Evolutionary conservation across 2,329 filamentous ascomycete species (phyloP).

Genomic region (Apiospora malaysiana): DNA sequence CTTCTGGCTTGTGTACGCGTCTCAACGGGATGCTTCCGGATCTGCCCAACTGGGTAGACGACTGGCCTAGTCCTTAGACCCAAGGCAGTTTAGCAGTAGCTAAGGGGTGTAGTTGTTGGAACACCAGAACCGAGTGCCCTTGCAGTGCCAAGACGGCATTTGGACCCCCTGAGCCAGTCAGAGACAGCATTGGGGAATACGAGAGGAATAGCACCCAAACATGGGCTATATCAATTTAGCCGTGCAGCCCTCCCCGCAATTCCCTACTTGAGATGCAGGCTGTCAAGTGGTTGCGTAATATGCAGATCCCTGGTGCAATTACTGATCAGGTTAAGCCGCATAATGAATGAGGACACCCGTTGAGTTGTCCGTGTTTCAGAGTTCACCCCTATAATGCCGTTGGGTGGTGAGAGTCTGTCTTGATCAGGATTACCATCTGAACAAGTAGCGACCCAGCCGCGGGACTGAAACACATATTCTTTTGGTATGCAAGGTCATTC

Average conservation of each 20-base stretch:
- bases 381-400: background rate
- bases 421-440: background rate
- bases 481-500: background rate
- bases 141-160: slow-evolving; percentile 19
- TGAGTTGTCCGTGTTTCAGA: background rate
- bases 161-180: background rate
- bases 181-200: slow-evolving; percentile 2
- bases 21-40: background rate
- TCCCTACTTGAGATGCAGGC: background rate
- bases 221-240: slow-evolving; percentile 1
- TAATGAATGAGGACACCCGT: background rate
- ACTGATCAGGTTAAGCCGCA: slow-evolving; percentile 1
- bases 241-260: background rate
- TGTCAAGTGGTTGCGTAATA: background rate
- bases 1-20: background rate
- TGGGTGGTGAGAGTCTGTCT: too few species aligned
- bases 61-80: background rate
- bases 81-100: background rate
- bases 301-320: background rate
- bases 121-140: background rate
- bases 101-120: background rate
- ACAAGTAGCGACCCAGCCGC: background rate
- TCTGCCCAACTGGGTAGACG: background rate
- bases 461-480: background rate
- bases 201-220: background rate